phyloP scores from a whole-genome alignment of 306 rosid genomes.

The Corylus americana region DNA sequence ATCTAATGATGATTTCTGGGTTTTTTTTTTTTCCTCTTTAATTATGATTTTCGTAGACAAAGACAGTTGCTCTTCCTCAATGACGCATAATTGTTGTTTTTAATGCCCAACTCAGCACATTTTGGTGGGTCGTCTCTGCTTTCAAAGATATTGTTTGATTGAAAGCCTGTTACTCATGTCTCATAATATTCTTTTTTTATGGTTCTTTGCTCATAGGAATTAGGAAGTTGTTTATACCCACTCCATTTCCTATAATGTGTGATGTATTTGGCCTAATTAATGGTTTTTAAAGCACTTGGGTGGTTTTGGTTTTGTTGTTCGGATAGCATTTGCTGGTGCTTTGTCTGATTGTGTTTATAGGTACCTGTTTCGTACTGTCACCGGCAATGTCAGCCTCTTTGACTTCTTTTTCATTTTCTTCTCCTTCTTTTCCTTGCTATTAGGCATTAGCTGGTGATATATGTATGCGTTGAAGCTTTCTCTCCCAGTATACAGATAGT shows the following conservation, averaged over 20 bases:
- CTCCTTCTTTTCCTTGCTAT: not conserved
- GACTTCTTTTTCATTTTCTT: constrained; percentile 22
- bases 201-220: not conserved
- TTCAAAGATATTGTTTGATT: not conserved
- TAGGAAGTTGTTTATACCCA: constrained; percentile 1
- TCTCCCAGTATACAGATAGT: not conserved
- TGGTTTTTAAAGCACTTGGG: not conserved
- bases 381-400: constrained; percentile 27
- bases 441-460: not conserved
- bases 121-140: not conserved
- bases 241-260: constrained; percentile 3
- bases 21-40: not conserved
- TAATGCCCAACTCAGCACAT: not conserved
- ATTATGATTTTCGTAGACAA: not conserved
- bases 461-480: not conserved
- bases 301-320: constrained; percentile 14
- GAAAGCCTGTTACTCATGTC: not conserved
- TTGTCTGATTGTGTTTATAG: not conserved
- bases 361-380: not conserved
- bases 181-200: not conserved
- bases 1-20: constrained; percentile 18
- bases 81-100: not conserved
- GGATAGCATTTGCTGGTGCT: not conserved
- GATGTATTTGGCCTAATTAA: not conserved
- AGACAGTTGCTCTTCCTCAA: not conserved